Conservation (phyloP, 2,329 filamentous ascomycete species). For the Aciculosporium take region DNA sequence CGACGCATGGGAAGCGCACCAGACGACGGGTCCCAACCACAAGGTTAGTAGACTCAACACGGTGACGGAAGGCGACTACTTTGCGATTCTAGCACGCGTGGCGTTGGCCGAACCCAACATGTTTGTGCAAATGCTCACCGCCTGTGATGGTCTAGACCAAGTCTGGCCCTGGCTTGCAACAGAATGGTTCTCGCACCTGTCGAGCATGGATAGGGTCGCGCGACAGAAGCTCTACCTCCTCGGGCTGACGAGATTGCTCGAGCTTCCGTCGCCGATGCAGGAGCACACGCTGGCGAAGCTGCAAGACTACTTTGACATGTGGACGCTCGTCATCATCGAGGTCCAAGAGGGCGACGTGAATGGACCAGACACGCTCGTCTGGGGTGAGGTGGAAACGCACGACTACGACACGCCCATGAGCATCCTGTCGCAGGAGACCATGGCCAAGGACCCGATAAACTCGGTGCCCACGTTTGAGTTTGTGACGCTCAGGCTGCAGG, state of each 20-base stretch:
- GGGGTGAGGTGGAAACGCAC: slow-evolving; percentile 24
- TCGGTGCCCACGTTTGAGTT: slow-evolving; percentile 50
- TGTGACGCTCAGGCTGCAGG: slow-evolving; percentile 45
- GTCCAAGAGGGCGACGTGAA: slow-evolving; percentile 45
- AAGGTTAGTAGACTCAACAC: slow-evolving; percentile 56
- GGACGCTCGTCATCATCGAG: slow-evolving; percentile 56
- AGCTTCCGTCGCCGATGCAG: slow-evolving; percentile 43
- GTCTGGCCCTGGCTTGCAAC: slow-evolving; percentile 45
- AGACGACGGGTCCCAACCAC: slow-evolving; percentile 68
- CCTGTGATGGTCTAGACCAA: slow-evolving; percentile 31
- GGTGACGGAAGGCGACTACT: slow-evolving; percentile 72
- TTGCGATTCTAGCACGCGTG: slow-evolving; percentile 67
- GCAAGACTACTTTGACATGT: slow-evolving; percentile 62
- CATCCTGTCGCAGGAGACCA: slow-evolving; percentile 36
- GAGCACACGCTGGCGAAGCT: slow-evolving; percentile 45
- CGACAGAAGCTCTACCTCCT: slow-evolving; percentile 60
- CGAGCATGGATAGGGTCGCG: slow-evolving; percentile 50
- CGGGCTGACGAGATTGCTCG: slow-evolving; percentile 56
- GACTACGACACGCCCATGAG: slow-evolving; percentile 45
- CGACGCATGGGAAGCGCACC: slow-evolving; percentile 57
- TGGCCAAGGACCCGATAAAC: slow-evolving; percentile 51
- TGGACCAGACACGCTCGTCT: slow-evolving; percentile 37
- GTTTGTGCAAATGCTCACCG: slow-evolving; percentile 45
- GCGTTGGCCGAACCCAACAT: slow-evolving; percentile 56
- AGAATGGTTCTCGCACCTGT: slow-evolving; percentile 56